A percentile compares a stretch with the other conserved stretches of the same genome.
Conservation (phyloP, 352 stramenopile genomes). For the Globisporangium carolinianum region DNA sequence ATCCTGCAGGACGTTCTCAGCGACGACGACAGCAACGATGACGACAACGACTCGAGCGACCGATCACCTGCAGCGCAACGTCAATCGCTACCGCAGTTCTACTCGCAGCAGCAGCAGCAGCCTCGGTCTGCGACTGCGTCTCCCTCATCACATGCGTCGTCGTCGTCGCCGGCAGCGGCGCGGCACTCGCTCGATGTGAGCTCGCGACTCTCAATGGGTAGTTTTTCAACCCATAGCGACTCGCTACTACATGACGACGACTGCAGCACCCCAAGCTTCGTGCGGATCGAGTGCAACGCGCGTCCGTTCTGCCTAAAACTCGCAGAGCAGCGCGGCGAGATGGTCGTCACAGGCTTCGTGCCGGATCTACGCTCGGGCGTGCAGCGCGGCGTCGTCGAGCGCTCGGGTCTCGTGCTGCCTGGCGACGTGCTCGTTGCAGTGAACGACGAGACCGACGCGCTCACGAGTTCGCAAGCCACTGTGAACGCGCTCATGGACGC, state of each 20-base stretch:
- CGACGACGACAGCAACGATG: constrained; percentile 6
- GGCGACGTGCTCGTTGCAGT: constrained; percentile 62
- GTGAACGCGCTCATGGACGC: constrained; percentile 26
- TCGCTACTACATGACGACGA: neutral
- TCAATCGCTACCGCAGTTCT: neutral
- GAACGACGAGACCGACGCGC: constrained; percentile 35
- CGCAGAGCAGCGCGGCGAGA: constrained; percentile 24
- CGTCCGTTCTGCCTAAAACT: constrained; percentile 50
- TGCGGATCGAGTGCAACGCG: constrained; percentile 36
- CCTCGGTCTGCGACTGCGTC: neutral
- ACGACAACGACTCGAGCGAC: neutral
- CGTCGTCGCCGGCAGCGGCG: neutral
- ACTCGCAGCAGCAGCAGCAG: neutral
- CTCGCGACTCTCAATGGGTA: neutral
- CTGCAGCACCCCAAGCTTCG: constrained; percentile 15
- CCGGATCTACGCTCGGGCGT: constrained; percentile 16
- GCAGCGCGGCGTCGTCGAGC: constrained; percentile 28
- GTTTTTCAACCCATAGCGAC: neutral
- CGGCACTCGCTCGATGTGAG: neutral
- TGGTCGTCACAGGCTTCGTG: constrained; percentile 45
- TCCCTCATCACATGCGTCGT: neutral
- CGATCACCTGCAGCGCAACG: neutral
- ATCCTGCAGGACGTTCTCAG: constrained; percentile 43
- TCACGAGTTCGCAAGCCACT: constrained; percentile 40
- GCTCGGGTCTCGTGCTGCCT: constrained; percentile 27